A percentile compares a stretch with the other conserved stretches of the same genome.
Conservation (phyloP, 2,329 filamentous ascomycete species). For the Cladosporium sp. region DNA sequence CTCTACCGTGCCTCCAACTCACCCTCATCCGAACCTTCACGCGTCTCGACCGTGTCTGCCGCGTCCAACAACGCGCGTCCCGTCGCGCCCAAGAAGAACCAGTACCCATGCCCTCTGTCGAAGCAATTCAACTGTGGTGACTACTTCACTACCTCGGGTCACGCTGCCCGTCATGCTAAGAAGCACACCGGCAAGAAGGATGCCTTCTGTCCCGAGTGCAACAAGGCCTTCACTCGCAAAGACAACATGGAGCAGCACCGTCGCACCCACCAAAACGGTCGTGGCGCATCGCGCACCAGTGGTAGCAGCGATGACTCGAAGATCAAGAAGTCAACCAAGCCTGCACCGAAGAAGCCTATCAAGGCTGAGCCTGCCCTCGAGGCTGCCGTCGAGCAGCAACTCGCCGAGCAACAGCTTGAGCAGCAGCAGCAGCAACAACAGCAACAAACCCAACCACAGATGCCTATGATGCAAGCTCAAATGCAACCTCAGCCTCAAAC, state of each 20-base stretch:
- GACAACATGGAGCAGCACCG: slow-evolving; percentile 90
- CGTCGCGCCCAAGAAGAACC: slow-evolving; percentile 58
- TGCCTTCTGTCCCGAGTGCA: slow-evolving; percentile 69
- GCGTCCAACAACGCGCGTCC: slow-evolving; percentile 44
- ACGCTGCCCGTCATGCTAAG: slow-evolving; percentile 82
- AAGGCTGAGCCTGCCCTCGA: slow-evolving; percentile 37
- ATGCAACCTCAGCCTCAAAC: slow-evolving; percentile 24
- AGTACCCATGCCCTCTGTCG: slow-evolving; percentile 73
- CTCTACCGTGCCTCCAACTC: slow-evolving; percentile 46
- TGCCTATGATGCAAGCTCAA: slow-evolving; percentile 24
- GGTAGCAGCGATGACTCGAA: slow-evolving; percentile 46
- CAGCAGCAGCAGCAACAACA: slow-evolving; percentile 26
- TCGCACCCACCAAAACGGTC: slow-evolving; percentile 67
- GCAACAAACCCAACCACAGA: slow-evolving; percentile 16
- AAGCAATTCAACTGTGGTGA: slow-evolving; percentile 73
- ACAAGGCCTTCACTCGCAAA: slow-evolving; percentile 77
- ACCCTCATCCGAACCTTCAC: slow-evolving; percentile 52
- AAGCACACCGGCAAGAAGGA: slow-evolving; percentile 82
- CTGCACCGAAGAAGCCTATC: slow-evolving; percentile 34
- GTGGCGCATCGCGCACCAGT: slow-evolving; percentile 44
- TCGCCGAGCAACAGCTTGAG: slow-evolving; percentile 36
- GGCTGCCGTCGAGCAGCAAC: slow-evolving; percentile 39
- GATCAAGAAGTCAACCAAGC: slow-evolving; percentile 47
- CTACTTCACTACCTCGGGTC: slow-evolving; percentile 81
- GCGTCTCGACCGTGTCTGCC: slow-evolving; percentile 44